phyloP scores from a whole-genome alignment of 345 rosid genomes.

The Theobroma cacao region DNA sequence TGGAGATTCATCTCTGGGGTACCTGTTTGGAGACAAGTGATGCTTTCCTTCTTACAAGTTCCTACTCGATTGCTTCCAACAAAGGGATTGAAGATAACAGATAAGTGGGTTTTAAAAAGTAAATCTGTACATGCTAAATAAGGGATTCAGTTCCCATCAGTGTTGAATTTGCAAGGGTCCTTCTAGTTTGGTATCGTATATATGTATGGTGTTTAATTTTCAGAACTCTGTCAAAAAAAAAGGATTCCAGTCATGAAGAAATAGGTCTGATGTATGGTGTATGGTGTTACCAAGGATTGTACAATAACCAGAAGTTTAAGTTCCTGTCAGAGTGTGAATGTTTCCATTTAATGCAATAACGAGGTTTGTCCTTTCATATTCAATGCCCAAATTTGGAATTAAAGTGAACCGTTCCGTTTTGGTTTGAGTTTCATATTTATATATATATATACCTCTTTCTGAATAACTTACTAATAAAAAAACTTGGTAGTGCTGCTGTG shows the following conservation, averaged over 20 bases:
- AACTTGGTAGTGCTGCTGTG: not conserved
- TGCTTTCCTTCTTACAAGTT: slow-evolving; percentile 16
- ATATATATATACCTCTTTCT: too few relatives aligned
- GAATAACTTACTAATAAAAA: not conserved
- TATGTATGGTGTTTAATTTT: not conserved
- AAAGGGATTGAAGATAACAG: not conserved
- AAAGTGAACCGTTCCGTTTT: not conserved
- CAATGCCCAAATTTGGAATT: not conserved
- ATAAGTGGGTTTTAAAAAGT: not conserved
- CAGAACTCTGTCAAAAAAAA: not conserved
- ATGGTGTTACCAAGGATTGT: too few relatives aligned
- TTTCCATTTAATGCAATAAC: not conserved
- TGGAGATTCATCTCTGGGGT: slow-evolving; percentile 18
- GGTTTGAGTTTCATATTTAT: not conserved
- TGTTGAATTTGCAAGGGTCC: slow-evolving; percentile 7
- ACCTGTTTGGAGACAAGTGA: slow-evolving; percentile 20
- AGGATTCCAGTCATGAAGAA: not conserved
- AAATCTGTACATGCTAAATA: not conserved
- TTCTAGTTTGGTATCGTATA: not conserved
- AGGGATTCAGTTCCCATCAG: slow-evolving; percentile 8
- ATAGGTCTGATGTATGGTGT: not conserved
- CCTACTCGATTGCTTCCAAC: not conserved
- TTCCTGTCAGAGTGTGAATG: not conserved
- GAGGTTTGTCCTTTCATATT: not conserved
- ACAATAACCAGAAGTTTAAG: not conserved